A percentile compares a stretch with the other conserved stretches of the same genome.
These are phyloP conservation scores for Aspergillus sp. DNA, from an alignment of 2,329 filamentous ascomycete species.

Conservation along the genomic window DNA sequence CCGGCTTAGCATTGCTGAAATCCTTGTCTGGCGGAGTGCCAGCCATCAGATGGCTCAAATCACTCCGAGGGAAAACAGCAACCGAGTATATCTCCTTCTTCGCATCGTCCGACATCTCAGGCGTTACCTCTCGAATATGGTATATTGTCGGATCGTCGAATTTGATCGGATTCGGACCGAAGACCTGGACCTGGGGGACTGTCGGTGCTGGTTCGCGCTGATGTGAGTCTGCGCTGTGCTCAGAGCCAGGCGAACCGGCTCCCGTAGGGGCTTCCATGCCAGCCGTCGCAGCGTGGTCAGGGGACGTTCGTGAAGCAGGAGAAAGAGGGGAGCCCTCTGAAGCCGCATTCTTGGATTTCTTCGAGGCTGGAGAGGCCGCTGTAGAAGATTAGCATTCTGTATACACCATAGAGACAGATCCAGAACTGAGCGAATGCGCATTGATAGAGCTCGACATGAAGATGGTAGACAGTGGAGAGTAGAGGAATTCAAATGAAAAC, in stretches of 20 bases:
- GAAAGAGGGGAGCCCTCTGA: conserved; percentile 37
- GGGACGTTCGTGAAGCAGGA: conserved; percentile 37
- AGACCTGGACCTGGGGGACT: conserved; percentile 70
- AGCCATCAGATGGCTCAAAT: conserved; percentile 77
- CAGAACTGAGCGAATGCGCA: neutral
- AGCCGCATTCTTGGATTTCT: conserved; percentile 30
- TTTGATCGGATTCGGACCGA: conserved; percentile 85
- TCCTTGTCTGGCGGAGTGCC: conserved; percentile 89
- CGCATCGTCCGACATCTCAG: conserved; percentile 75
- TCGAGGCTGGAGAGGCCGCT: conserved; percentile 33
- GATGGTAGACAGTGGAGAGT: conserved; percentile 8
- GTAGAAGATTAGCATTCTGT: conserved; percentile 6
- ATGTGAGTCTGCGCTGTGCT: conserved; percentile 51
- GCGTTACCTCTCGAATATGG: conserved; percentile 70
- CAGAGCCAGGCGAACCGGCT: conserved; percentile 58
- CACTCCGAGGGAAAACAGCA: conserved; percentile 69
- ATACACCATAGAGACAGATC: neutral
- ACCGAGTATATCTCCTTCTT: conserved; percentile 85
- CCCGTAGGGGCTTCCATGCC: conserved; percentile 56
- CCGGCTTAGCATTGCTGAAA: conserved; percentile 88
- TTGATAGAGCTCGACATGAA: neutral
- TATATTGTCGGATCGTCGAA: conserved; percentile 90
- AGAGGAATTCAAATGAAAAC: conserved; percentile 7
- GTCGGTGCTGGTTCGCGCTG: conserved; percentile 56
- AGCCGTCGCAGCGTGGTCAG: conserved; percentile 36